Conservation (phyloP, 2,329 filamentous ascomycete genomes). For the Emergomyces africanus region DNA sequence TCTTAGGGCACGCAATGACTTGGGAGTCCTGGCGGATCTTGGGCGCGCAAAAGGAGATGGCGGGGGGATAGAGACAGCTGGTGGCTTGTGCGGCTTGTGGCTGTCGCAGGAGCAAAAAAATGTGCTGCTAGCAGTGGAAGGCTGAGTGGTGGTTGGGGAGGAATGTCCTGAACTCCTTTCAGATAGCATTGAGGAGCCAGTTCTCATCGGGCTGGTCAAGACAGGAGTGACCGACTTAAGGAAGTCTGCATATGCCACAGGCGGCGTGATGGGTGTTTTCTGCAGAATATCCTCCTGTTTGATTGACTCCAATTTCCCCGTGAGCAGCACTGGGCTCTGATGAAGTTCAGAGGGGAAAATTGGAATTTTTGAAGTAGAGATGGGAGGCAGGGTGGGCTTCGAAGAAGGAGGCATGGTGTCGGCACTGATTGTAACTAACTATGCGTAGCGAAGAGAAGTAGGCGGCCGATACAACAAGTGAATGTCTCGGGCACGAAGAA, state of each 20-base stretch:
- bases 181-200: conserved; percentile 38
- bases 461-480: conserved; percentile 1
- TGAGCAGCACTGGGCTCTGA: conserved; percentile 37
- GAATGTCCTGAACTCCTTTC: conserved; percentile 19
- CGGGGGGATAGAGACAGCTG: conserved; percentile 47
- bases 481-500: conserved; percentile 2
- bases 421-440: conserved; percentile 1
- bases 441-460: neutral
- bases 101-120: conserved; percentile 42
- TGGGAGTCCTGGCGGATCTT: conserved; percentile 47
- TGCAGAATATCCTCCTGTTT: conserved; percentile 52
- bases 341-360: conserved; percentile 44
- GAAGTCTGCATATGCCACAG: conserved; percentile 82
- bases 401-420: conserved; percentile 4
- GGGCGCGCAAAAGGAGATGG: conserved; percentile 46
- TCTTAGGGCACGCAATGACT: conserved; percentile 48
- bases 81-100: conserved; percentile 31
- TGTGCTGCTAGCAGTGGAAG: conserved; percentile 26
- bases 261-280: conserved; percentile 83
- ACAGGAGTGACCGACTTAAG: conserved; percentile 65
- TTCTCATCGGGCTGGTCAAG: conserved; percentile 54
- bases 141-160: conserved; percentile 25
- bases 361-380: conserved; percentile 32
- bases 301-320: conserved; percentile 47
- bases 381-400: conserved; percentile 28